Base-by-base conservation (phyloP, 139 green algal genomes). In the Chlorella sp. region DNA sequence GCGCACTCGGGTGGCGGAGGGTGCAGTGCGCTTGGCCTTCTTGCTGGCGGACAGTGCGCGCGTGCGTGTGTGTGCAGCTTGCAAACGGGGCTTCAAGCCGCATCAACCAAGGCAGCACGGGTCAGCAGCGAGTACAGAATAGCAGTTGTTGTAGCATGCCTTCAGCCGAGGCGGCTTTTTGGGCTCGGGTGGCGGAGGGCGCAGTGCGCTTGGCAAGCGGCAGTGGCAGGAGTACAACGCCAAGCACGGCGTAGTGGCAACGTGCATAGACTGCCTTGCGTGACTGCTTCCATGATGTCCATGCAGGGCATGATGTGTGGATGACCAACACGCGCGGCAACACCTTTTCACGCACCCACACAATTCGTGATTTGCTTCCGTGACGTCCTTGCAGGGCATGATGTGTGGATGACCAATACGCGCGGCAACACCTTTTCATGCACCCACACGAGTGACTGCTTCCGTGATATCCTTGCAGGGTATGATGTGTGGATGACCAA, bases 401-500 rank as follows among this genome's bases (percentile, higher is more conserved):
- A 91, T 77, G 86, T 91, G 27, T 91, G 86, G 86, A 80, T 91
- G 74, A 77, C 77, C 27, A 89, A 91, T 64, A 83, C 79, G 1
- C 74, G 82, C 0, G 83, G 86, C 31, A 89, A 87, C 70, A 87
- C 81, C 2, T 91, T 84, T 35, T 75, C 59, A 31, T 63, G 80
- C 14, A 62, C 68, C 26, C 79, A 91, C n/a, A n/a, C n/a, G n/a
- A n/a, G n/a, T n/a, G n/a, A n/a, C n/a, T 26, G 42, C 17, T 10
- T 55, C 42, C 42, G 10, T 55, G 42, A 10, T 55, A 17, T 26
- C 17, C 10, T 26, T 68, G 49, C 82, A 83, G 83, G 84, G 14
- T 87, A 82, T 73, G 86, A 91, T 77, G 86, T 91, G 30, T 91
- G 86, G 86, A 79, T 91, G 73, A 75, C 76, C 26, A 89, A 91